Conservation (phyloP, 352 stramenopile genomes). For the Globisporangium abappressorium region DNA sequence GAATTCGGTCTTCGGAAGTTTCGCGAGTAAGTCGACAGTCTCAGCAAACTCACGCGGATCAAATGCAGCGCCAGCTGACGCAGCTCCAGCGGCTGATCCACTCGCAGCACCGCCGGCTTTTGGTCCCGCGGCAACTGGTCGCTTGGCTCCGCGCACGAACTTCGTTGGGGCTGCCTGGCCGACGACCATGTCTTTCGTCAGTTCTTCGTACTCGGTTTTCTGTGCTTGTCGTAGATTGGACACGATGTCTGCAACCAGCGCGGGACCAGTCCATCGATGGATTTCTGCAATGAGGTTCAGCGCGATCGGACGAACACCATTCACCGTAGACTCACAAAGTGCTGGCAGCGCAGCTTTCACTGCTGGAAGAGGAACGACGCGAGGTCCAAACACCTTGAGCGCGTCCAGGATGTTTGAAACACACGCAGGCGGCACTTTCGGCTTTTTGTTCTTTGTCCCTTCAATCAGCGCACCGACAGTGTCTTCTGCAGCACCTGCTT, state of each 20-base stretch:
- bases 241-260: constrained; percentile 77
- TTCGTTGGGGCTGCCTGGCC: constrained; percentile 70
- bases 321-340: constrained; percentile 80
- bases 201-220: constrained; percentile 76
- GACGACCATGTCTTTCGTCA: constrained; percentile 69
- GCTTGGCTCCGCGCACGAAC: constrained; percentile 62
- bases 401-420: constrained; percentile 57
- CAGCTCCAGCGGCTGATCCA: constrained; percentile 13
- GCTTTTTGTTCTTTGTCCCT: constrained; percentile 86
- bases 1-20: constrained; percentile 79
- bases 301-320: constrained; percentile 72
- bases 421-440: constrained; percentile 81
- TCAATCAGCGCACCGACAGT: constrained; percentile 72
- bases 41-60: constrained; percentile 85
- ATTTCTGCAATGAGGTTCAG: constrained; percentile 82
- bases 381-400: constrained; percentile 78
- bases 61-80: constrained; percentile 26
- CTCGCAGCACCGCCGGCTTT: constrained; percentile 7
- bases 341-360: constrained; percentile 69
- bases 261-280: constrained; percentile 73
- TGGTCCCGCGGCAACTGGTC: constrained; percentile 17
- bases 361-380: constrained; percentile 57
- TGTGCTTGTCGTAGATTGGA: constrained; percentile 76
- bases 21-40: constrained; percentile 79
- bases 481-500: constrained; percentile 69